Evolutionary conservation across 345 rosid genomes (phyloP), one percentile per base, ranked within the genome.

Genomic region (Physaria fendleri): DNA sequence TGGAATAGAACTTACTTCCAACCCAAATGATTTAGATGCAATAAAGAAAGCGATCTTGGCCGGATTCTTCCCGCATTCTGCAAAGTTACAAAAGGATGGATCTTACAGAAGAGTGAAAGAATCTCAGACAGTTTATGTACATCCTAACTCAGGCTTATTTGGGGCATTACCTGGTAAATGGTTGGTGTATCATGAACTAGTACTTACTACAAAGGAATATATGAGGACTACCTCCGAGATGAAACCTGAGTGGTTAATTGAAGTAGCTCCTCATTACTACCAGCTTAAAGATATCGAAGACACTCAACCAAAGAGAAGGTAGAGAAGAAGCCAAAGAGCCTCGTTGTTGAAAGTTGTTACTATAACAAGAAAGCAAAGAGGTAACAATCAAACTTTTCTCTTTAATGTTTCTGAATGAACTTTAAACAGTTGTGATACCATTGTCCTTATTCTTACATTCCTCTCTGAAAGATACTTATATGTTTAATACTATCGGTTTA

Each of bases 211-310:
- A 18, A 93, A 87, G 72, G 97, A 89, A 60, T 93, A 93, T 54
- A 85, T 93, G 97, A 78, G 94, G 78, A 89, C 87, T 77, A 85
- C 80, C 23, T 83, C 91, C 27, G 97, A 93, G 60, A 82, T 89
- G 71, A 87, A 87, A 65, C 99, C 99, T 0, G 94, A 89, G 35
- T 93, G 99, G 97, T 71, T 93, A 71, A 76, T 89, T 30, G 97
- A 93, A 74, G 82, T 93, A 72, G 95, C 95, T 13, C 99, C 97
- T 0, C 97, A 87, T 43, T 89, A 72, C 76, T 93, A 89, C 79
- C 78, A 89, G 81, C 54, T 81, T 74, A 83, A 93, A 80, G 97
- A 93, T 64, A 96, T 93, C 4, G 92, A 89, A 72, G 99, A 87
- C 61, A 5, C 4, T 54, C 59, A 5, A 45, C 13, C 50, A 20